These are phyloP conservation scores for Chrysoporthe deuterocubensis DNA, from an alignment of 2,329 filamentous ascomycete genomes.

Conservation along the genomic window DNA sequence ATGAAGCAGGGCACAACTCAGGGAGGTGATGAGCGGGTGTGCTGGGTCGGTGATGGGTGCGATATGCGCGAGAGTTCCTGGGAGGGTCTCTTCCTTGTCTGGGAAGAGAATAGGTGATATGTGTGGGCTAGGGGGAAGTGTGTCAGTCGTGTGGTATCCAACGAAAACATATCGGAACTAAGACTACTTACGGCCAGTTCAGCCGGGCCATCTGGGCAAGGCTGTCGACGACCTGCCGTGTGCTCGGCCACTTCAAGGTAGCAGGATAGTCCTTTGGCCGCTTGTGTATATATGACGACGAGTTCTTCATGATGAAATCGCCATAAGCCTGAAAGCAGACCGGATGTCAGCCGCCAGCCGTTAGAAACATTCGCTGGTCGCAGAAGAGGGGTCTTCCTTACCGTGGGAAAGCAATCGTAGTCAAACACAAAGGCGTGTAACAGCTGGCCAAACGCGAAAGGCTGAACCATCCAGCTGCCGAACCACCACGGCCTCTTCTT, in stretches of 20 bases:
- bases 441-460: conserved; percentile 75
- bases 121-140: conserved; percentile 60
- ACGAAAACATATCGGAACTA: background rate
- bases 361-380: background rate
- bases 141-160: conserved; percentile 30
- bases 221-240: conserved; percentile 77
- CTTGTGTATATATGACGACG: conserved; percentile 76
- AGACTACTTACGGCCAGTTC: conserved; percentile 77
- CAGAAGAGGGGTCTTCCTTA: conserved; percentile 38
- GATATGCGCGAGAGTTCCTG: conserved; percentile 67
- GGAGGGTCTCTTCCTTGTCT: conserved; percentile 65
- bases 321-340: conserved; percentile 39
- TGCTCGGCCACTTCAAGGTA: conserved; percentile 72
- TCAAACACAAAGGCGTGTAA: conserved; percentile 79
- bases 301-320: conserved; percentile 68
- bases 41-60: conserved; percentile 80
- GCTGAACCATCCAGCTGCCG: conserved; percentile 82
- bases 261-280: conserved; percentile 71
- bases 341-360: background rate
- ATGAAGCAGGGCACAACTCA: conserved; percentile 90
- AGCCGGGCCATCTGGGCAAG: conserved; percentile 80
- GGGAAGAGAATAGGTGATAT: conserved; percentile 88
- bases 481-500: conserved; percentile 79
- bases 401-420: conserved; percentile 70
- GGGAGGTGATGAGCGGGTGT: conserved; percentile 81